phyloP scores from a whole-genome alignment of 306 rosid species.

The Cicer judaicum region DNA sequence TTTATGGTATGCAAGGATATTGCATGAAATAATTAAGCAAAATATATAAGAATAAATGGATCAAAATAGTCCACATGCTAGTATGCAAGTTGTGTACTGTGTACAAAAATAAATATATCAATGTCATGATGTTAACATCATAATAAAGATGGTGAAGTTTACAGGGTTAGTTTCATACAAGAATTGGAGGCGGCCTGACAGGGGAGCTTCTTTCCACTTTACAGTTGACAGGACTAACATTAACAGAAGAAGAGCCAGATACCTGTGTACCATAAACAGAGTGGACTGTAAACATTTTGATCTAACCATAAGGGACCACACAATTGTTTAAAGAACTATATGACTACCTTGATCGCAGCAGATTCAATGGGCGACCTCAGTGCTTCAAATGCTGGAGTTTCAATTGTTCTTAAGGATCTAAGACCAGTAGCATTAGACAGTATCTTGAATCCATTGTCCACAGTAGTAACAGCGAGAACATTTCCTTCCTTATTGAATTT shows the following conservation, averaged over 20 bases:
- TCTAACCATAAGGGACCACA: constrained; percentile 17
- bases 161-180: constrained; percentile 56
- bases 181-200: constrained; percentile 72
- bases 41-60: constrained; percentile 15
- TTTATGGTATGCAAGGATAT: constrained; percentile 25
- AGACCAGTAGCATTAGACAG: constrained; percentile 75
- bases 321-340: constrained; percentile 28
- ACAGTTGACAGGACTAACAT: constrained; percentile 70
- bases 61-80: not conserved
- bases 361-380: constrained; percentile 74
- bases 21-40: constrained; percentile 17
- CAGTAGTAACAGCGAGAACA: constrained; percentile 82
- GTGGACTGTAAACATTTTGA: not conserved
- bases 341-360: constrained; percentile 66
- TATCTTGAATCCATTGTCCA: constrained; percentile 76
- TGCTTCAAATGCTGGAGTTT: constrained; percentile 70
- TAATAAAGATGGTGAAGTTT: constrained; percentile 25
- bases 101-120: constrained; percentile 23
- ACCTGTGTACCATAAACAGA: constrained; percentile 56
- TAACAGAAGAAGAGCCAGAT: constrained; percentile 62
- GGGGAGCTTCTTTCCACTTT: constrained; percentile 87
- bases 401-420: constrained; percentile 63
- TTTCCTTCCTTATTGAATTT: constrained; percentile 90
- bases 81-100: not conserved
- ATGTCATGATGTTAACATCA: constrained; percentile 26